phyloP scores from a whole-genome alignment of 2,329 filamentous ascomycete genomes.

The Paecilomyces sp. region DNA sequence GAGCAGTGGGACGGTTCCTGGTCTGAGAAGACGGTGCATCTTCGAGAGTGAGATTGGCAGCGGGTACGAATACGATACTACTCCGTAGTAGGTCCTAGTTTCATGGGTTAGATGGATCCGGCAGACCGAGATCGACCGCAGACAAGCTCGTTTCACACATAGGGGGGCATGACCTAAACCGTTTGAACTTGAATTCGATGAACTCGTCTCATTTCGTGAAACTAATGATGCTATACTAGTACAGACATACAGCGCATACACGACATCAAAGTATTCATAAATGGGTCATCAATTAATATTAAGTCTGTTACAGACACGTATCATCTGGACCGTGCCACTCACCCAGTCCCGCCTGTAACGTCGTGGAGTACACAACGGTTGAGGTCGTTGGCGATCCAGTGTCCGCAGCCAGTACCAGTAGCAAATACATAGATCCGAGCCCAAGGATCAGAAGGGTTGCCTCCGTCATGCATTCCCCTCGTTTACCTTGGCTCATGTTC shows the following conservation, averaged over 20 bases:
- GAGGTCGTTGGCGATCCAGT: neutral
- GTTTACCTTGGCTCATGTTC: neutral
- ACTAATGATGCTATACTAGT: neutral
- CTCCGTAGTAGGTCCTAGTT: neutral
- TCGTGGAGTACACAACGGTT: neutral
- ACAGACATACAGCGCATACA: neutral
- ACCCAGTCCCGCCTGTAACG: neutral
- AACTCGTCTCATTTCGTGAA: neutral
- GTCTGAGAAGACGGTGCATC: neutral
- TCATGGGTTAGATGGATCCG: neutral
- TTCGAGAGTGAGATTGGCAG: neutral
- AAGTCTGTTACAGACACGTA: neutral
- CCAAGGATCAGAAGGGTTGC: neutral
- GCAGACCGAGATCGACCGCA: neutral
- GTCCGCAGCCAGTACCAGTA: neutral
- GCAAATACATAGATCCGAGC: neutral
- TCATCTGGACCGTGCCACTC: neutral
- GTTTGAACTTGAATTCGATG: neutral
- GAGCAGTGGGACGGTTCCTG: neutral
- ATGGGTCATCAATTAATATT: neutral
- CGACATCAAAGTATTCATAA: neutral
- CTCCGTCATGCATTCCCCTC: slow-evolving; percentile 3
- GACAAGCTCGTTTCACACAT: neutral
- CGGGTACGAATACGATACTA: neutral
- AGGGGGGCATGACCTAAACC: neutral